A percentile compares a stretch with the other conserved stretches of the same genome.
These are phyloP conservation scores for Aphanocladium album DNA, from an alignment of 2,329 filamentous ascomycete species.

Conservation along the genomic window DNA sequence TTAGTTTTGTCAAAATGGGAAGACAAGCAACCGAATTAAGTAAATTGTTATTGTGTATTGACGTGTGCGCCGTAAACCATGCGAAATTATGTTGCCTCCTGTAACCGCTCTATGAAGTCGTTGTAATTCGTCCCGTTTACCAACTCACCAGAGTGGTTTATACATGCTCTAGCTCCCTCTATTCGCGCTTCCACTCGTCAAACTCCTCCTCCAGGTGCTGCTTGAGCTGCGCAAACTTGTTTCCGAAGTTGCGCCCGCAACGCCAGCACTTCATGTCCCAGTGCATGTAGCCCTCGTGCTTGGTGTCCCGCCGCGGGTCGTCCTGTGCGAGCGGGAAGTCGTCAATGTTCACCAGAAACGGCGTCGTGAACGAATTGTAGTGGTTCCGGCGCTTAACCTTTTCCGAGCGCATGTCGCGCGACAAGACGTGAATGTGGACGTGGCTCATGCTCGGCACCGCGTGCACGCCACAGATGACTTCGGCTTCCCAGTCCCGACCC, in stretches of 20 bases:
- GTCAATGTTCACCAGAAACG: constrained; percentile 72
- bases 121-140: too few relatives aligned
- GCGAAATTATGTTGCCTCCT: too few relatives aligned
- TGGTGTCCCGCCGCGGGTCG: constrained; percentile 57
- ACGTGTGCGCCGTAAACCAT: too few relatives aligned
- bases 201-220: constrained; percentile 72
- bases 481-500: constrained; percentile 73
- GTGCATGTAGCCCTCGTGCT: constrained; percentile 54
- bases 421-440: constrained; percentile 83
- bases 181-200: constrained; percentile 66
- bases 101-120: too few relatives aligned
- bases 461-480: constrained; percentile 76
- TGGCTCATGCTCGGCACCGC: constrained; percentile 88
- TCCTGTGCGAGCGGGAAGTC: constrained; percentile 70
- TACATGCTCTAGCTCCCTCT: too few relatives aligned
- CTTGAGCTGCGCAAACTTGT: constrained; percentile 69
- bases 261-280: constrained; percentile 76
- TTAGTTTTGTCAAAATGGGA: not conserved
- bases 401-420: constrained; percentile 69
- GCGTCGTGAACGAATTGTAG: constrained; percentile 86
- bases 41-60: not conserved
- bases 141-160: too few relatives aligned
- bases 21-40: not conserved
- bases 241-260: constrained; percentile 69
- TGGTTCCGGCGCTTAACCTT: constrained; percentile 76